Base-by-base conservation (phyloP, 164 flowering plant genomes). In the Nymphaea colorata region DNA sequence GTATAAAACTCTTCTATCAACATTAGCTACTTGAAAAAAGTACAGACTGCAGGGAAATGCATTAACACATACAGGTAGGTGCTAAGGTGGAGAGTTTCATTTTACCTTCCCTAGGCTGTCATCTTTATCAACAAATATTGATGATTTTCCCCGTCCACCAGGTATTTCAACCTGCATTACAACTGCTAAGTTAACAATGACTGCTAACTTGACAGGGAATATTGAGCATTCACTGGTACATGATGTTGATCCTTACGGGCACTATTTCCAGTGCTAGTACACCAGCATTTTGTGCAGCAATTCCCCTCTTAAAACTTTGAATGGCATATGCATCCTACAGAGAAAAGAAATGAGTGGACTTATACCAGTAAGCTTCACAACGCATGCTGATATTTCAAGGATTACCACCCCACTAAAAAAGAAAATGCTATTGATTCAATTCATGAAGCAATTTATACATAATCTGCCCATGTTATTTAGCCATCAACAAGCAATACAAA, bases 261-360 rank as follows among this genome's bases (percentile, higher is more conserved):
- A 81, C 86, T 75, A 91, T 89, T 79, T 93, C 97, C 95, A 95
- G 89, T 66, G 86, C 65, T 76, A 91, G 89, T 47, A 87, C 87
- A 67, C 91, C 91, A 76, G 73, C 68, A 16, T 76, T 78, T 76
- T 81, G 83, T 74, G 98, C 97, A 75, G 93, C 88, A 81, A 88
- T 85, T 67, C 95, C 97, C 67, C 97, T 93, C 71, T 89, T 88
- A 79, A 89, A 93, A 74, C 98, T 93, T 73, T 77, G 86, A 70
- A 91, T 75, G 66, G 94, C 93, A 85, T 71, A 91, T 64, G 82
- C 67, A 82, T 94, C 99, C 97, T 91, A 25, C 36, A 25, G 36
- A 25, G 36, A 81, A 64, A 75, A 17, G 66, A 71, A 61, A 17
- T 61, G 64, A 11, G 44, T 47, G 59, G 6, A 44, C 53, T 10